Base-by-base conservation (phyloP, 2,329 filamentous ascomycete species). In the Scytalidium sp. region DNA sequence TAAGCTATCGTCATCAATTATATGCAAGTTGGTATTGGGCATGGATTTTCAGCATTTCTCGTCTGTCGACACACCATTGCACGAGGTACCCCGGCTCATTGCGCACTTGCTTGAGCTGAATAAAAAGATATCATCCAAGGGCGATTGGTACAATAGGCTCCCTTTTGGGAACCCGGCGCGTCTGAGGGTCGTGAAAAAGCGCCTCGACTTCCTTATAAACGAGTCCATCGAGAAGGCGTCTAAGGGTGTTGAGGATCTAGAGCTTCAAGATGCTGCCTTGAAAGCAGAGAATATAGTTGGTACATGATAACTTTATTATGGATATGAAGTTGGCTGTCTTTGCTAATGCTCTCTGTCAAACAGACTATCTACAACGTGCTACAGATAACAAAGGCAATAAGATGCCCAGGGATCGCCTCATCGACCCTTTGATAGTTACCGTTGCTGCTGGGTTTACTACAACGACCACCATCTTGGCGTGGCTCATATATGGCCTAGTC, bases 371-470 rank as follows among this genome's bases (percentile, higher is more conserved):
- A 6, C 53, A 65, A 7, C 68, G 72, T 6, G 72, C 71, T 3
- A 65, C 64, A 2, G 74, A 76, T 49, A 60, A 62, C 19, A 64
- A 70, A 29, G 74, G 74, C 19, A 60, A 74, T 20, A 70, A 72
- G 29, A 58, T 76, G 0, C 69, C 71, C 1, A 58, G 67, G n/a
- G 57, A 64, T 4, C 50, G 72, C n/a, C 53, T 69, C 2, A 45
- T 58, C 11, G 27, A 20, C 2, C 51, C 52, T 10, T 56, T 73
- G 3, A 59, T 74, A 9, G 70, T 75, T 1, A 66, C 65, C 2
- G 67, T 67, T 3, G 74, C 61, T 9, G 74, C 74, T 9, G 74
- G 74, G 3, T 77, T 77, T 54, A 72, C 68, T n/a, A 77, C 74
- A 0, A 76, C 70, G 2, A 68, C 69, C 19, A 68, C 70, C 2